phyloP scores from a whole-genome alignment of 345 rosid genomes.

The Euphorbia lathyris region DNA sequence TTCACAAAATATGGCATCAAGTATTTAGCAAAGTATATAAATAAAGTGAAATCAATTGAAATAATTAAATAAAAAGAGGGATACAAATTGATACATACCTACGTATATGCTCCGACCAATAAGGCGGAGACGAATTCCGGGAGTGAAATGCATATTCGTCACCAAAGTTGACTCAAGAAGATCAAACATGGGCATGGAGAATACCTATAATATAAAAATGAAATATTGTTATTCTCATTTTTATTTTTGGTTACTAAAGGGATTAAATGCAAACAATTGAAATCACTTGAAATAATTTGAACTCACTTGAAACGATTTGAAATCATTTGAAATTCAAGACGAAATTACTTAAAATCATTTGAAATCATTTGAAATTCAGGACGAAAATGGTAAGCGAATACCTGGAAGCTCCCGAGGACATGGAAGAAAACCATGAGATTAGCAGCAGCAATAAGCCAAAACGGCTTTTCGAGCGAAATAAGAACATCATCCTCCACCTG shows the following conservation, averaged over 20 bases:
- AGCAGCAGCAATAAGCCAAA: constrained; percentile 43
- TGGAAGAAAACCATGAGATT: constrained; percentile 51
- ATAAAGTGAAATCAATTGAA: not conserved
- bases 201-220: constrained; percentile 29
- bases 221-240: not conserved
- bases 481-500: constrained; percentile 49
- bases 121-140: constrained; percentile 34
- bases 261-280: too few relatives aligned
- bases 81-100: constrained; percentile 31
- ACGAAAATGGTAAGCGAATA: too few relatives aligned
- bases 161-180: constrained; percentile 41
- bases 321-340: too few relatives aligned
- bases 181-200: constrained; percentile 52
- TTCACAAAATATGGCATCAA: not conserved
- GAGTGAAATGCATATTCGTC: constrained; percentile 26
- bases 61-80: not conserved
- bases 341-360: too few relatives aligned
- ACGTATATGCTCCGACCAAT: constrained; percentile 41
- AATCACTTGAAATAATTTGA: too few relatives aligned
- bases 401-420: constrained; percentile 61
- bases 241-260: too few relatives aligned
- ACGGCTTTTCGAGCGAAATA: constrained; percentile 42
- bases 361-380: too few relatives aligned
- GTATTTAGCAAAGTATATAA: not conserved
- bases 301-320: too few relatives aligned